Base-by-base conservation (phyloP, 2,329 filamentous ascomycete species). In the Grosmannia serpens region DNA sequence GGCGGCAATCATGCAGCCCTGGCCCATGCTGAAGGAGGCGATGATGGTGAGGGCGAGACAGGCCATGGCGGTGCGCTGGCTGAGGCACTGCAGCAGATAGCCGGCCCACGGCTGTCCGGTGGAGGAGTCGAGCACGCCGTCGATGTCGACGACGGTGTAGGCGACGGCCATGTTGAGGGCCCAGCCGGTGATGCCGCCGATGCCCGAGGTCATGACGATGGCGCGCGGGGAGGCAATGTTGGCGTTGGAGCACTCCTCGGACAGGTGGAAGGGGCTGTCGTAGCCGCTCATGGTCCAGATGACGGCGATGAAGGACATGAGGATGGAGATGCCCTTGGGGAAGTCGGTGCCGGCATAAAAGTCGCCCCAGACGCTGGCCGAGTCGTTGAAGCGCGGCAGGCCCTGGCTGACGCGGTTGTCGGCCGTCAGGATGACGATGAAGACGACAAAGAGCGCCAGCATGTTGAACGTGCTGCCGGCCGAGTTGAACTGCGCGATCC, bases 231-330 rank as follows among this genome's bases (percentile, higher is more conserved):
- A 81, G 33, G 87, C 86, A 52, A 89, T 71, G 63, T 81, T 83
- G 31, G 87, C 86, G 64, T 89, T 89, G 60, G 82, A 84, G 70
- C 86, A 89, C 69, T 90, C 86, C 67, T 90, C 86, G 4, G 83
- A 79, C n/a, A 89, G 70, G 70, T 89, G 86, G 68, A 89, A 89
- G 0, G 85, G 82, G 0, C 78, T 78, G 68, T 88, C 85, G 67
- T 87, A 87, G 47, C 84, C 83, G 7, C 76, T 76, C 78, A 84
- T 85, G 6, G 83, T 86, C 84, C 84, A 87, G 62, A 87, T 86
- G 38, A 87, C 84, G 31, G 80, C 78, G 50, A 87, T 79, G 67
- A 89, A 90, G 26, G 79, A 82, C 85, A 89, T 88, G 29, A 89
- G 73, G 0, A 89, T 77, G 0, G 83, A 80, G 24, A 89, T 73